These are phyloP conservation scores for Emmonsia crescens DNA, from an alignment of 2,329 filamentous ascomycete species.

Conservation along the genomic window DNA sequence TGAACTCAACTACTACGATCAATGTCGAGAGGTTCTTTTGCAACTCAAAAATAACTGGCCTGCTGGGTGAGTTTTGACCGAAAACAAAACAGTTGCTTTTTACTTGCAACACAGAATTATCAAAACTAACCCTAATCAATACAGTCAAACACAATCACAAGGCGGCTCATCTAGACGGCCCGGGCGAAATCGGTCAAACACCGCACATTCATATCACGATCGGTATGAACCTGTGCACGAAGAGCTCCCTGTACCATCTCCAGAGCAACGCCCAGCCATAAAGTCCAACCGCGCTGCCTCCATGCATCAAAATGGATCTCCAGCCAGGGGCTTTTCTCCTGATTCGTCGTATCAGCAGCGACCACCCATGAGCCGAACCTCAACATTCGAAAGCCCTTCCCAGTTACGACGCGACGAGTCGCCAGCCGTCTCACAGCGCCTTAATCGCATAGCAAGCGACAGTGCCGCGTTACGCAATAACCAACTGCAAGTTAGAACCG, in stretches of 20 bases:
- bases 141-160: constrained; percentile 19
- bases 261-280: constrained; percentile 44
- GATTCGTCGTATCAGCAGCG: constrained; percentile 29
- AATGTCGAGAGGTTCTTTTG: constrained; percentile 71
- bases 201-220: constrained; percentile 52
- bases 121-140: constrained; percentile 3
- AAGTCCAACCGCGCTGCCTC: constrained; percentile 35
- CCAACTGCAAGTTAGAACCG: constrained; percentile 37
- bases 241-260: constrained; percentile 38
- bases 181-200: constrained; percentile 50
- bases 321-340: constrained; percentile 31
- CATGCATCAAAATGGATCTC: constrained; percentile 26
- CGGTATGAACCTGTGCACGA: constrained; percentile 48
- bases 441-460: constrained; percentile 46
- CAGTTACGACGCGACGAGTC: constrained; percentile 44
- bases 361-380: constrained; percentile 40
- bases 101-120: neutral
- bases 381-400: constrained; percentile 49
- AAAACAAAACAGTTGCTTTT: neutral
- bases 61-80: constrained; percentile 40
- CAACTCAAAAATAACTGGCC: constrained; percentile 61
- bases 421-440: constrained; percentile 34
- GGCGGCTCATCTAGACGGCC: constrained; percentile 30
- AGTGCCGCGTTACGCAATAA: constrained; percentile 38
- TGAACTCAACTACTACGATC: constrained; percentile 83